Base-by-base conservation (phyloP, 768 basidiomycete genomes). In the Ramaria rubella region DNA sequence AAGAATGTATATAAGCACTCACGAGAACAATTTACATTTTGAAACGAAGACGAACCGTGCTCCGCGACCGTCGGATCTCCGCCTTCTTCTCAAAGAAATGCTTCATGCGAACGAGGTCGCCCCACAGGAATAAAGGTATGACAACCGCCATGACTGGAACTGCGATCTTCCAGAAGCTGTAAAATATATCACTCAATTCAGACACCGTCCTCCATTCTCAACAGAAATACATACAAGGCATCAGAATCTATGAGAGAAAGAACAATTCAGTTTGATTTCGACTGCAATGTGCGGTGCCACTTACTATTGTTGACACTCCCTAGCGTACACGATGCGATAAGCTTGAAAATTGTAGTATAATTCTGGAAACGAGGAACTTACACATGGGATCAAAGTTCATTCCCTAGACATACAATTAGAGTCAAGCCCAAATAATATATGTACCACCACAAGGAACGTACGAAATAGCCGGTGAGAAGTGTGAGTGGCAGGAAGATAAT, bases 401-500 rank as follows among this genome's bases (percentile, higher is more conserved):
- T 46, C 83, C 82, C 83, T 85, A 60, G 9, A 57, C 65, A 50
- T 61, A 74, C 68, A 21, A 38, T 26, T 24, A 21, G 24, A 27
- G 23, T 44, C 58, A 23, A 46, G 55, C 15, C 33, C 43, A 21
- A 31, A 36, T 24, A 50, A 48, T 48, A 36, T 33, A 40, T 27
- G 36, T 21, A 11, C 31, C 40, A 43, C 17, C 11, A 75, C 81
- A 58, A 62, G n/a, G n/a, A n/a, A n/a, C n/a, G n/a, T n/a, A 83
- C 86, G 62, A 87, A 86, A 68, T 85, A 87, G 49, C 85, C 83
- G 19, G 84, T 86, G 19, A 87, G 74, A 8, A 86, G 71, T 3
- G 85, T 86, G 55, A 88, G 69, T 1, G 85, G 86, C 8, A 88
- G 68, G 73, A 81, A 86, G 63, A 86, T 81, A 63, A 87, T 83